Conservation (phyloP, 495 filamentous ascomycete species). For the Aspergillus mulundensis region DNA sequence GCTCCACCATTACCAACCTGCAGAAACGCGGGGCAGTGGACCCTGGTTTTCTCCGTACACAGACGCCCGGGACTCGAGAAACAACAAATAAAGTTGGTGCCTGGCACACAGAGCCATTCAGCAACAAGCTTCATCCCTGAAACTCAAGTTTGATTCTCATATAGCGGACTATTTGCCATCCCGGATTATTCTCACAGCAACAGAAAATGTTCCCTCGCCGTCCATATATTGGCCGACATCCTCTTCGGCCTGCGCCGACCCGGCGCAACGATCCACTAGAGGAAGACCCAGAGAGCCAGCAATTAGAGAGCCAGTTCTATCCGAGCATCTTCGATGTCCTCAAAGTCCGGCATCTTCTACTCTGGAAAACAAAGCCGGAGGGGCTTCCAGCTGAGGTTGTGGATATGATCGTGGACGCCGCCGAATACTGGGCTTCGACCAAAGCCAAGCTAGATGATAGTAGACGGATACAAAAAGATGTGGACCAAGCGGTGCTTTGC, state of each 20-base stretch:
- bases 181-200: background rate
- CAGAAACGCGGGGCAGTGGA: background rate
- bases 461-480: conserved; percentile 29
- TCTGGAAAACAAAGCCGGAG: conserved; percentile 33
- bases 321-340: conserved; percentile 34
- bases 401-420: conserved; percentile 62
- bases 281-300: background rate
- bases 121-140: background rate
- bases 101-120: background rate
- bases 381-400: conserved; percentile 58
- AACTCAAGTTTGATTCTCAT: background rate
- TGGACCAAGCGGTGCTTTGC: conserved; percentile 36
- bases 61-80: background rate
- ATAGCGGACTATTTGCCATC: background rate
- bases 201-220: conserved; percentile 10
- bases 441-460: conserved; percentile 28
- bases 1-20: background rate
- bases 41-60: background rate
- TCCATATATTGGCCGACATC: background rate
- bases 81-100: conserved; percentile 1
- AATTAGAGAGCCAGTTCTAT: conserved; percentile 15
- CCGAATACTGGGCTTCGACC: conserved; percentile 65
- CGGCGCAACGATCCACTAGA: background rate
- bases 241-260: background rate
- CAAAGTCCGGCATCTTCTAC: conserved; percentile 32